Base-by-base conservation (phyloP, 1,284 basidiomycete species). In the Neotropicomus parvogracilis region DNA sequence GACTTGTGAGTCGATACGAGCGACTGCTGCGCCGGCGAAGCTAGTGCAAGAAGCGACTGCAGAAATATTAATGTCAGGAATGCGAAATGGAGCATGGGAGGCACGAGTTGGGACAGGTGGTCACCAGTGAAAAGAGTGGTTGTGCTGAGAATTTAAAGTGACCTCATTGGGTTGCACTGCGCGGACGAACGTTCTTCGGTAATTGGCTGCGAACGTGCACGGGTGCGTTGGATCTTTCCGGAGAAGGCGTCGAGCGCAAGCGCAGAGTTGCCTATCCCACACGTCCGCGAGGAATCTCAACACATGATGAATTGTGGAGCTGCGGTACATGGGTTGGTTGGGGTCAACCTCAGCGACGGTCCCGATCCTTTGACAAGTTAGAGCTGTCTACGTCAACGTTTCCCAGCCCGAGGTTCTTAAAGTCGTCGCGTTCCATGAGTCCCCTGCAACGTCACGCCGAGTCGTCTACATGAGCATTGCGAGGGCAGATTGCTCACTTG, bases 401-500 rank as follows among this genome's bases (percentile, higher is more conserved):
- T 42, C 68, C 78, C 48, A 95, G 70, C 2, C 94, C 94, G 39
- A 97, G 74, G 60, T 93, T 95, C 54, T 76, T 79, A 85, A 92
- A 94, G 21, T 91, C 83, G 59, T 94, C 93, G 33, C 79, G 78
- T 54, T 88, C 83, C 93, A 97, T 97, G 40, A 97, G 71, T 8
- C 88, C 88, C 53, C 92, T 95, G 58, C 9, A 19, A 17, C 3
- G 35, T 26, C 11, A 32, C 41, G 37, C n/a, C 20, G 17, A 36
- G 37, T 45, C 27, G 19, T 12, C 36, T 29, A 13, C 34, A 46
- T 41, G 42, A 46, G 20, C 20, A 38, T 12, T 10, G n/a, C 24
- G 45, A 42, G 45, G 9, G 26, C 17, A 21, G 24, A 34, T 44
- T 20, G 73, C 89, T 62, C 63, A 95, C 92, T 88, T 87, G 64